These are phyloP conservation scores for Jatropha multifida DNA, from an alignment of 441 rosid species.

Conservation along the genomic window DNA sequence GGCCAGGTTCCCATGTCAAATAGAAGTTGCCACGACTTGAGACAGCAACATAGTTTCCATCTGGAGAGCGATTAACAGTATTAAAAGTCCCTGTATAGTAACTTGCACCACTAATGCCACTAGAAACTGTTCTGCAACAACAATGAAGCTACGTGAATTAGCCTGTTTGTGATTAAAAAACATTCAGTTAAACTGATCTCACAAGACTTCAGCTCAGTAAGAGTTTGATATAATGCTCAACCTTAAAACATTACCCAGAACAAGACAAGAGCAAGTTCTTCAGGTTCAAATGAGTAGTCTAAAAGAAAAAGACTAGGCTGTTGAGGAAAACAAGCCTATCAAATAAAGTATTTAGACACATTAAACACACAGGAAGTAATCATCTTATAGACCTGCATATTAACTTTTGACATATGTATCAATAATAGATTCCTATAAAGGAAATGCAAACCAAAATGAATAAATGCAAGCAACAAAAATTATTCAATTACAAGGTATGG, in stretches of 20 bases:
- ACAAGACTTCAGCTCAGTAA: neutral
- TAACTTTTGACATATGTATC: neutral
- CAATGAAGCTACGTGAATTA: slow-evolving; percentile 32
- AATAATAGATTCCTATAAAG: too few relatives aligned
- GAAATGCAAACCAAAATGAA: neutral
- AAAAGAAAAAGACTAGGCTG: neutral
- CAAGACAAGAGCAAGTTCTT: neutral
- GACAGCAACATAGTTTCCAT: slow-evolving; percentile 92
- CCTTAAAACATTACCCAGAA: neutral
- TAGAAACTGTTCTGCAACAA: slow-evolving; percentile 91
- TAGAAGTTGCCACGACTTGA: slow-evolving; percentile 98
- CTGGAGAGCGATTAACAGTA: slow-evolving; percentile 90
- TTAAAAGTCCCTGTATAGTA: slow-evolving; percentile 95
- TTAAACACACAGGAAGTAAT: neutral
- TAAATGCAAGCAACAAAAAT: neutral
- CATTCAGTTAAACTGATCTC: too few relatives aligned
- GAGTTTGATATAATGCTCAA: neutral
- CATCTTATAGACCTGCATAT: neutral
- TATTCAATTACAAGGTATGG: neutral
- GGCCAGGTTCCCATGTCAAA: slow-evolving; percentile 97
- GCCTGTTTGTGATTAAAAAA: slow-evolving; percentile 7
- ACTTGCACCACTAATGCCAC: slow-evolving; percentile 98
- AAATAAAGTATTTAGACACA: neutral
- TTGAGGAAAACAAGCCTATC: neutral
- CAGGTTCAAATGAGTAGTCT: neutral